Percentiles rank a stretch among this genome's conserved stretches.
These are phyloP conservation scores for Cutaneotrichosporon spelunceum DNA, from an alignment of 1,284 basidiomycete genomes.

Conservation along the genomic window DNA sequence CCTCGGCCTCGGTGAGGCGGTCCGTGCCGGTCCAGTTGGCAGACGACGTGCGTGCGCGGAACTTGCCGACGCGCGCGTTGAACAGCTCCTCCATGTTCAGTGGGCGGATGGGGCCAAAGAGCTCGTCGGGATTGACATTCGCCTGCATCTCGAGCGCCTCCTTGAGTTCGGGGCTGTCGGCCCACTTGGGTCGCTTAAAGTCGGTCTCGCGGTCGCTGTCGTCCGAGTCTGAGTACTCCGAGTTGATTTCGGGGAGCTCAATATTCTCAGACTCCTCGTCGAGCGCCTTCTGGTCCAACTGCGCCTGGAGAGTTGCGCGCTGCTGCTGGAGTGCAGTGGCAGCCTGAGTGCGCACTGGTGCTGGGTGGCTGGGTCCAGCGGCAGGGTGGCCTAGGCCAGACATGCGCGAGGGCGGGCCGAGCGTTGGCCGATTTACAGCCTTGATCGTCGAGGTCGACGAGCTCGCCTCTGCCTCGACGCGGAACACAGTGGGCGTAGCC, in stretches of 20 bases:
- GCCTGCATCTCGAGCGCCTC: constrained; percentile 74
- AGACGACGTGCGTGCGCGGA: constrained; percentile 82
- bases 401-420: constrained; percentile 44
- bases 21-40: constrained; percentile 90
- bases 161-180: constrained; percentile 79
- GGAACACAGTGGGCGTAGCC: constrained; percentile 30
- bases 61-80: constrained; percentile 62
- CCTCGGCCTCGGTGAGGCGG: constrained; percentile 73
- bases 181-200: constrained; percentile 69
- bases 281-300: constrained; percentile 54
- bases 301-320: constrained; percentile 45
- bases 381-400: not conserved
- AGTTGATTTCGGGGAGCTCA: constrained; percentile 83
- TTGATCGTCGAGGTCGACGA: constrained; percentile 29
- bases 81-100: constrained; percentile 68
- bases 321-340: constrained; percentile 40
- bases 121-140: constrained; percentile 81
- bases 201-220: constrained; percentile 68
- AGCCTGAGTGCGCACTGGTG: constrained; percentile 53
- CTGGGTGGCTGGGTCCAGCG: not conserved
- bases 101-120: constrained; percentile 81
- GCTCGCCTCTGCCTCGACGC: constrained; percentile 22
- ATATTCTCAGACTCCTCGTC: constrained; percentile 63
- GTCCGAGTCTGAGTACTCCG: constrained; percentile 92
- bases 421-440: constrained; percentile 17